Conservation (phyloP, 2,329 filamentous ascomycete species). For the Tolypocladium paradoxum region DNA sequence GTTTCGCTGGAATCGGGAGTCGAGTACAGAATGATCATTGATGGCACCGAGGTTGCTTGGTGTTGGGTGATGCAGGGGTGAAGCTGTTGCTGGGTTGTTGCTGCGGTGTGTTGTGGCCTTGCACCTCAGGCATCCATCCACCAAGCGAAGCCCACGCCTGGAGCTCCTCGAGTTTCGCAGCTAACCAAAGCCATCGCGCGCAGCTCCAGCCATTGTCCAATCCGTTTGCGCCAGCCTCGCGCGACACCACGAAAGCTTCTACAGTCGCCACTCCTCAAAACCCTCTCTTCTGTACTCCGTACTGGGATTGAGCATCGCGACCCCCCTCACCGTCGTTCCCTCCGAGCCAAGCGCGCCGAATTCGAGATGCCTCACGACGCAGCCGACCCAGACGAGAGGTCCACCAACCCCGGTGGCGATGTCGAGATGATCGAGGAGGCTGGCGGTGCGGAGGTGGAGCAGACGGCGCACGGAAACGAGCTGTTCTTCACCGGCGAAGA, state of each 20-base stretch:
- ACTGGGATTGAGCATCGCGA: background rate
- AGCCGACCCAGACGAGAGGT: constrained; percentile 8
- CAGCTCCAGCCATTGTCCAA: background rate
- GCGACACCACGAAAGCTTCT: background rate
- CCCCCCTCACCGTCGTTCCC: background rate
- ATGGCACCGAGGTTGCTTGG: no score
- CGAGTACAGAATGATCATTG: no score
- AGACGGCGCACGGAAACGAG: constrained; percentile 17
- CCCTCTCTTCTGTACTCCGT: background rate
- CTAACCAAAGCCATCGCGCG: background rate
- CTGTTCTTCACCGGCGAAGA: constrained; percentile 28
- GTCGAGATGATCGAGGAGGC: constrained; percentile 27
- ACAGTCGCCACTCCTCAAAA: background rate
- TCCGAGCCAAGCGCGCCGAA: background rate
- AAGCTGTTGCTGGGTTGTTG: no score
- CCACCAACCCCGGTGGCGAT: constrained; percentile 19
- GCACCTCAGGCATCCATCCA: background rate
- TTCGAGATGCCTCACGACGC: constrained; percentile 7
- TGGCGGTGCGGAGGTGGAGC: constrained; percentile 19
- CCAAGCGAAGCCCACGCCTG: background rate
- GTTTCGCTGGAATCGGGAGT: no score
- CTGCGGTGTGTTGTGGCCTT: no score
- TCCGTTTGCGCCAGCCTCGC: background rate
- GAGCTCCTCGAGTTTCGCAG: background rate
- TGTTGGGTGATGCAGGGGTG: no score